Conservation (phyloP, 306 rosid species). For the Vicia villosa region DNA sequence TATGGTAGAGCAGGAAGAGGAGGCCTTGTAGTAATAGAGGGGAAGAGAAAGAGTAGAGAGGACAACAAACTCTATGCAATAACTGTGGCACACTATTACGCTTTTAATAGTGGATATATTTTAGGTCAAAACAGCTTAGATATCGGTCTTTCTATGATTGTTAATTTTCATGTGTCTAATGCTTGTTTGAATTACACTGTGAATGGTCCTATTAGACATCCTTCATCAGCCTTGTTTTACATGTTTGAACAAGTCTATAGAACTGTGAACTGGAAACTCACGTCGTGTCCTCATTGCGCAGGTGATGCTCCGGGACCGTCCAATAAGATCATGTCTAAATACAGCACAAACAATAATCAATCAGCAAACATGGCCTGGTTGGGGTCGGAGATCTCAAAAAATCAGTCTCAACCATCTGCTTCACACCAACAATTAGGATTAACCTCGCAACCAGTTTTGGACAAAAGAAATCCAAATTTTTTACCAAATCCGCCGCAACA, state of each 20-base stretch:
- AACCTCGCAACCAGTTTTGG: background rate
- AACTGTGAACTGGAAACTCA: background rate
- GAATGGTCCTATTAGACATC: background rate
- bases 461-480: background rate
- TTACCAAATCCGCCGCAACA: background rate
- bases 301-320: background rate
- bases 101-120: background rate
- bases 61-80: background rate
- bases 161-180: background rate
- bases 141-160: background rate
- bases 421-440: background rate
- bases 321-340: background rate
- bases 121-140: background rate
- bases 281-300: background rate
- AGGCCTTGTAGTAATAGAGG: background rate
- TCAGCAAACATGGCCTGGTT: background rate
- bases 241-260: background rate
- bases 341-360: background rate
- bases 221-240: background rate
- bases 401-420: background rate
- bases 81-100: background rate
- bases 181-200: background rate
- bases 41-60: background rate
- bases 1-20: background rate
- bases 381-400: background rate